These are phyloP conservation scores for Hansenula lynferdii DNA, from an alignment of 1,139 yeast species.

Conservation along the genomic window DNA sequence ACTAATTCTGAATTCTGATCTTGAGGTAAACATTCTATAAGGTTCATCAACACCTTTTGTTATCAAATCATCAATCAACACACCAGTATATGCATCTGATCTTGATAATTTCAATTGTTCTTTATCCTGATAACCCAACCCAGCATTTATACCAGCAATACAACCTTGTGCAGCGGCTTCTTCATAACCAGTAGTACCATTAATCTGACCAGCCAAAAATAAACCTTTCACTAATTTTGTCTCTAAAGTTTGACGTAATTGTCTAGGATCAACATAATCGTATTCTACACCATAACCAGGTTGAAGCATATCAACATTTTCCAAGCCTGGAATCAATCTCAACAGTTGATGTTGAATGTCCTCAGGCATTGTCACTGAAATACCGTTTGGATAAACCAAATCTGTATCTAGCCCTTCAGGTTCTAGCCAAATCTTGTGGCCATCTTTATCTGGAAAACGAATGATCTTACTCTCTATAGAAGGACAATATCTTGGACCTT, in stretches of 20 bases:
- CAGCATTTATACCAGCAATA: constrained; percentile 92
- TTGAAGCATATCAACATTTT: constrained; percentile 78
- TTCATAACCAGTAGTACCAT: constrained; percentile 98
- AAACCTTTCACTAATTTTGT: constrained; percentile 77
- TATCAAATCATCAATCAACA: constrained; percentile 86
- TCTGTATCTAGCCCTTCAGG: constrained; percentile 92
- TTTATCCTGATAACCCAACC: constrained; percentile 31
- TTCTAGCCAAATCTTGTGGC: constrained; percentile 90
- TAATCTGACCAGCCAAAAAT: constrained; percentile 93
- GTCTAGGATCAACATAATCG: constrained; percentile 94
- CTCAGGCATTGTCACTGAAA: constrained; percentile 94
- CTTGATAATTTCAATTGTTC: constrained; percentile 57
- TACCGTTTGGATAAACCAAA: constrained; percentile 91
- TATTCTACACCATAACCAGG: constrained; percentile 99
- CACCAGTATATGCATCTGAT: constrained; percentile 88
- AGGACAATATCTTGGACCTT: constrained; percentile 97
- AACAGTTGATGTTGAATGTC: constrained; percentile 80
- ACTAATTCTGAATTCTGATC: constrained; percentile 89
- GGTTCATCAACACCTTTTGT: constrained; percentile 98
- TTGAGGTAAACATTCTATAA: constrained; percentile 94
- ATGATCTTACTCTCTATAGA: constrained; percentile 88
- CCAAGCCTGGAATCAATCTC: constrained; percentile 80
- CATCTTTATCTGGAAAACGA: constrained; percentile 68
- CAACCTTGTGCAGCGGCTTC: constrained; percentile 98
- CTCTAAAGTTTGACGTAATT: constrained; percentile 70